Percentiles rank a stretch among this genome's conserved stretches.
phyloP scores from a whole-genome alignment of 1,139 yeast species.

The Blastobotrys elegans region DNA sequence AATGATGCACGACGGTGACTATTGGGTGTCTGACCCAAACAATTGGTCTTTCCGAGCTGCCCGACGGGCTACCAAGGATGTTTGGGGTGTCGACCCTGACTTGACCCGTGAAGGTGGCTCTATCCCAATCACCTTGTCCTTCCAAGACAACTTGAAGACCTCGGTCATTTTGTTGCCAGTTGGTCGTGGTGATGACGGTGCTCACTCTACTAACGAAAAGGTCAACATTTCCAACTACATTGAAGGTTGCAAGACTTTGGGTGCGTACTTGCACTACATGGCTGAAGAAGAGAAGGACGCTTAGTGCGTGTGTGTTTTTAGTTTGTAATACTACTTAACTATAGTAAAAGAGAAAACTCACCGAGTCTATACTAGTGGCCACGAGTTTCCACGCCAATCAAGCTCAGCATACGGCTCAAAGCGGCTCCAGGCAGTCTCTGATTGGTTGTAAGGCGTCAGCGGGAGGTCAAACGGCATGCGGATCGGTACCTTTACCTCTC shows the following conservation, averaged over 20 bases:
- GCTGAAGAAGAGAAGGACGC: slow-evolving; percentile 42
- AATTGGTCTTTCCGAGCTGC: slow-evolving; percentile 94
- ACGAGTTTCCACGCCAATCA: slow-evolving; percentile 26
- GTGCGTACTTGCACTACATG: slow-evolving; percentile 88
- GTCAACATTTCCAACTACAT: slow-evolving; percentile 82
- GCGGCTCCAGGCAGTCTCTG: slow-evolving; percentile 26
- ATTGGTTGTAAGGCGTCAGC: slow-evolving; percentile 18
- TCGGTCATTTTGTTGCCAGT: slow-evolving; percentile 86
- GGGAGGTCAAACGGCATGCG: slow-evolving; percentile 32
- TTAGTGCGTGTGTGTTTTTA: slow-evolving; percentile 9
- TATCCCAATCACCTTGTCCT: slow-evolving; percentile 90
- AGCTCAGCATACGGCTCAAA: slow-evolving; percentile 17
- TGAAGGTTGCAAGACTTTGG: slow-evolving; percentile 89
- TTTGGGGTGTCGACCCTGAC: slow-evolving; percentile 94
- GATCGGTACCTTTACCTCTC: slow-evolving; percentile 15
- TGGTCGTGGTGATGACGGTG: slow-evolving; percentile 99
- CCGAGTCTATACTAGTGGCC: too few species aligned
- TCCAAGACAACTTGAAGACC: slow-evolving; percentile 80
- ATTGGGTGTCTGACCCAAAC: slow-evolving; percentile 94
- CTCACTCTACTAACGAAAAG: slow-evolving; percentile 96
- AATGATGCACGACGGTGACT: slow-evolving; percentile 87
- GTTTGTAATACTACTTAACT: too few species aligned
- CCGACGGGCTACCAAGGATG: slow-evolving; percentile 85
- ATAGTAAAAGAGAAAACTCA: too few species aligned
- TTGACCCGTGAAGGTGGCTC: slow-evolving; percentile 98